Evolutionary conservation across 1,284 basidiomycete species (phyloP).

Genomic region (Pyrrhoderma noxium): DNA sequence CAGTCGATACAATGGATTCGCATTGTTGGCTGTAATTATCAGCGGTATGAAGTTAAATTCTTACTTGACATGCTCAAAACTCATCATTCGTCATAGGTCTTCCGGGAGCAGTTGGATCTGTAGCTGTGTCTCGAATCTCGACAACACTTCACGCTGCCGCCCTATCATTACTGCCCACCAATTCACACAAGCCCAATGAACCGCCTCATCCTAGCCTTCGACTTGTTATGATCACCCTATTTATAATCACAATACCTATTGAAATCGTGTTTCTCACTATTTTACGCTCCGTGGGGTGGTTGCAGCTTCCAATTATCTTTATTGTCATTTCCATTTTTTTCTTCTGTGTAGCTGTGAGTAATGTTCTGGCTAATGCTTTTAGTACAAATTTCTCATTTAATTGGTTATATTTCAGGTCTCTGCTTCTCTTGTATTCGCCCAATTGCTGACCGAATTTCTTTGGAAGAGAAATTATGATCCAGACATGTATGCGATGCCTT

Average conservation of each 20-base stretch:
- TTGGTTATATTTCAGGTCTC: slow-evolving; percentile 44
- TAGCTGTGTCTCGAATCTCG: slow-evolving; percentile 87
- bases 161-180: slow-evolving; percentile 19
- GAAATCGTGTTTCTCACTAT: slow-evolving; percentile 66
- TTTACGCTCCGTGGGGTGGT: slow-evolving; percentile 67
- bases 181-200: slow-evolving; percentile 15
- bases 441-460: slow-evolving; percentile 66
- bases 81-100: slow-evolving; percentile 44
- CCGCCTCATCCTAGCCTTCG: slow-evolving; percentile 36
- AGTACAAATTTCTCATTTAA: neutral
- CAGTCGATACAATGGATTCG: slow-evolving; percentile 80
- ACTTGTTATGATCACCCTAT: slow-evolving; percentile 60
- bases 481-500: slow-evolving; percentile 89
- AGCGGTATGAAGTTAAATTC: slow-evolving; percentile 48
- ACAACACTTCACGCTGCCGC: slow-evolving; percentile 71
- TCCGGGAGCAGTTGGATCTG: slow-evolving; percentile 83
- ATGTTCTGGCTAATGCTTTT: neutral
- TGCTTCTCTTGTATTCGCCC: slow-evolving; percentile 65
- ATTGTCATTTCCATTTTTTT: slow-evolving; percentile 56
- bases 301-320: slow-evolving; percentile 63
- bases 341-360: slow-evolving; percentile 69
- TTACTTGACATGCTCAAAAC: neutral
- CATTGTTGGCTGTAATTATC: slow-evolving; percentile 82
- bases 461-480: slow-evolving; percentile 85
- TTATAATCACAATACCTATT: slow-evolving; percentile 69